Base-by-base conservation (phyloP, 352 stramenopile species). In the Phytophthora constricta region DNA sequence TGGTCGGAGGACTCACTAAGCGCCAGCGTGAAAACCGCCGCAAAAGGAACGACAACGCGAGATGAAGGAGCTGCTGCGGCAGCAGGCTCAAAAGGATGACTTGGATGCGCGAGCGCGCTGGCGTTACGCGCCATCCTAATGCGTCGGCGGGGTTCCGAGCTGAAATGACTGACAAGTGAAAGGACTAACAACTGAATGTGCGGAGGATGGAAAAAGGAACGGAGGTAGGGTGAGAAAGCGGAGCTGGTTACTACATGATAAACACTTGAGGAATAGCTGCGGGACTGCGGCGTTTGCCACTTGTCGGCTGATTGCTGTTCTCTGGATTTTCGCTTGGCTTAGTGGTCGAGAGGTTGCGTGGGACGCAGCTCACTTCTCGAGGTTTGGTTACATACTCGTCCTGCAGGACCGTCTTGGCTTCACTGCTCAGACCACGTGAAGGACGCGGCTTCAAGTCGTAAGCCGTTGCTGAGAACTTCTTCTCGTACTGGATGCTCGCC, bases 11-110 rank as follows among this genome's bases (percentile, higher is more conserved):
- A 4, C 68, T 93, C 17, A 95, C 84, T 13, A 95, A 95, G 70
- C 79, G 83, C 31, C 86, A 95, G 71, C 85, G 87, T 2, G 84
- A 95, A 65, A 91, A 72, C 53, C 84, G 84, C 27, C 87, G 87
- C 49, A 90, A 91, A 90, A 89, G 46, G 85, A 95, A 58, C 82
- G 84, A 19, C 78, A 92, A 58, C 82, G 82, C 14, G 84, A 93
- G 72, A 76, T 90, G 31, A 92, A 91, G 65, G 87, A 93, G 27
- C 27, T 89, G 49, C 68, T 86, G 51, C 84, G 87, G 25, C 80
- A 73, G 25, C 77, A 92, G 61, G 86, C 86, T 1, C 87, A 93
- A 52, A 78, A 87, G 26, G 68, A 87, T 43, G 87, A 88, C 5
- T 58, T 93, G 42, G 74, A 95, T 62, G 85, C 85, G 14, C 84